Conservation (phyloP, 192 early-diverging fungal species). For the Cetraspora pellucida region DNA sequence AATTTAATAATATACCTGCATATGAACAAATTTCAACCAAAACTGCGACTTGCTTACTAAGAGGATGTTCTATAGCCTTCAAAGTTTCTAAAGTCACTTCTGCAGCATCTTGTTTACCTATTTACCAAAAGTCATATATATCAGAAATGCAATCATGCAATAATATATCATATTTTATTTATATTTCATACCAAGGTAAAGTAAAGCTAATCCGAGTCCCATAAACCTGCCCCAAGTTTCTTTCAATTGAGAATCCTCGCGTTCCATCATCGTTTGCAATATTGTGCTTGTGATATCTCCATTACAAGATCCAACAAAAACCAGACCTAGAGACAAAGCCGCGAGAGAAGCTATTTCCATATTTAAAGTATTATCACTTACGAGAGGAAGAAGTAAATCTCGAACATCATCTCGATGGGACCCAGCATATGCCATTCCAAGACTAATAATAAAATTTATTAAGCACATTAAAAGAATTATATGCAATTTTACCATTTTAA, state of each 20-base stretch:
- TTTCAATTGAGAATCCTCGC: slow-evolving; percentile 81
- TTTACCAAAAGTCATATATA: no score
- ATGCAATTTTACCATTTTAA: neutral
- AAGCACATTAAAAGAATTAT: neutral
- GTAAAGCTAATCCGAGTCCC: slow-evolving; percentile 87
- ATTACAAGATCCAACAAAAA: slow-evolving; percentile 89
- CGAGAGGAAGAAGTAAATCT: slow-evolving; percentile 79
- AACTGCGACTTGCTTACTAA: slow-evolving; percentile 85
- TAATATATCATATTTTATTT: no score
- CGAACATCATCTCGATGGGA: slow-evolving; percentile 82
- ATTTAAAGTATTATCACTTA: slow-evolving; percentile 75
- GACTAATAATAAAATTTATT: slow-evolving; percentile 40
- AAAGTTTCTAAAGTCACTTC: slow-evolving; percentile 93
- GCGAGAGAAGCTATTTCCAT: slow-evolving; percentile 93
- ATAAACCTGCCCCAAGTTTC: slow-evolving; percentile 90
- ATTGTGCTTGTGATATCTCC: slow-evolving; percentile 91
- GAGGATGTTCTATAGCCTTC: slow-evolving; percentile 91
- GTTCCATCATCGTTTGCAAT: slow-evolving; percentile 94
- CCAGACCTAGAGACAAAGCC: slow-evolving; percentile 85
- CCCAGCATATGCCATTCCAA: slow-evolving; percentile 95
- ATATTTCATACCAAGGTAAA: slow-evolving; percentile 70
- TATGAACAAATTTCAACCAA: slow-evolving; percentile 90
- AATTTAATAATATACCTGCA: slow-evolving; percentile 57
- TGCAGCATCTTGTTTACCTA: slow-evolving; percentile 82
- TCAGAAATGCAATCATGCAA: no score